Base-by-base conservation (phyloP, 257 asterid genomes). In the Fraxinus americana region DNA sequence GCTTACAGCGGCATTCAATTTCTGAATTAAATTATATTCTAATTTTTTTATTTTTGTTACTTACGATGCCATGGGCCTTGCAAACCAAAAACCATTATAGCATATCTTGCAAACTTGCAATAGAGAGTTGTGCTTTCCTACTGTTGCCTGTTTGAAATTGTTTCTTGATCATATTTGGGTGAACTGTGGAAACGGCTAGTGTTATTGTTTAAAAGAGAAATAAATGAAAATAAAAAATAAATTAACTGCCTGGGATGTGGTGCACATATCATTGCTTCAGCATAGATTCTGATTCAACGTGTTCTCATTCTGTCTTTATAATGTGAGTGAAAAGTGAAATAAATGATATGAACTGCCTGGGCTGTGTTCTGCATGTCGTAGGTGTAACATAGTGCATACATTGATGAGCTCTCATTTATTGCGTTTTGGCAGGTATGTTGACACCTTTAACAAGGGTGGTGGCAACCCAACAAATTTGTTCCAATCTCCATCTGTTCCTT, bases 401-500 rank as follows among this genome's bases (percentile, higher is more conserved):
- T 65, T 23, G 59, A 77, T 6, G 14, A 61, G 32, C 69, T 67
- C 13, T 80, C 39, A 63, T 23, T 63, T 27, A 19, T 63, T 71
- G 34, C 48, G 34, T 77, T 29, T 45, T 77, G 73, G 48, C 88
- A 88, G 89, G 86, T 85, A 85, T 25, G 89, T 85, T 2, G 89
- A 85, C 79, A 85, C 89, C 68, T 89, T 89, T 75, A 73, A 82
- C 71, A 69, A n/a, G 59, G 77, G 69, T 30, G 85, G 82, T 52
- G 86, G 88, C 41, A 90, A 82, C 78, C 71, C 92, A 10, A 77
- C 91, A 8, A 88, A 81, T 85, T 67, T 85, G 30, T 92, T 88
- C 85, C 96, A 86, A 65, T 88, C 98, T 7, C 97, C 96, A 27
- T 45, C 93, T 54, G 81, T 73, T 72, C 86, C 97, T 67, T 78